Evolutionary conservation across 768 basidiomycete genomes (phyloP), one percentile per base, ranked within the genome.

Genomic region (Neoboletus magnificus): DNA sequence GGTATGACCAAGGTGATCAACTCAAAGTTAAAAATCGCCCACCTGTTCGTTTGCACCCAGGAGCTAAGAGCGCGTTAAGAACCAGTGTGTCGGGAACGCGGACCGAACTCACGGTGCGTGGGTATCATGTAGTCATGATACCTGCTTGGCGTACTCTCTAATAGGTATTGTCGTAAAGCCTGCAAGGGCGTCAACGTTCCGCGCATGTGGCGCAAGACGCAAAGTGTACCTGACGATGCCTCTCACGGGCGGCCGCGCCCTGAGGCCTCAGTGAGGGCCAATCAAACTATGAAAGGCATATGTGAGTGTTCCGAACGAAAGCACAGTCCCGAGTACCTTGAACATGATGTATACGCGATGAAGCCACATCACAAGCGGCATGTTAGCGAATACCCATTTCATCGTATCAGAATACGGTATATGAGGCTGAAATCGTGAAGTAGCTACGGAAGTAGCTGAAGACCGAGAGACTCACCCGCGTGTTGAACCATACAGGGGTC

Each of bases 401-500:
- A 71, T 54, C 13, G 25, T 42, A 43, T 64, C 71, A 66, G 78
- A 48, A 53, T 52, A 47, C 74, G 73, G 72, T 81, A 85, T 42
- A 46, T 66, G 64, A 27, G 61, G 58, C 63, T 60, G 43, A 37
- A 41, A 79, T 75, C 5, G 27, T 52, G 78, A 82, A 25, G 46
- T 30, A 47, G 12, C 25, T 15, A 27, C 18, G 15, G 18, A 15
- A 37, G 18, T 10, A 29, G 11, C 25, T 12, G 33, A 18, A 33
- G 23, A 48, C 13, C 0, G 27, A 50, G 12, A 25, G 43, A 48
- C 76, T 62, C 62, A 85, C 84, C 56, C 78, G 77, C 3, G 79
- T 77, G 2, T 78, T 54, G 58, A 76, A 84, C 84, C 84, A 88
- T 55, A 82, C 80, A 7, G 84, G 84, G 32, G 81, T 84, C 46